These are phyloP conservation scores for Euphrasia arctica DNA, from an alignment of 305 asterid genomes.

Conservation along the genomic window DNA sequence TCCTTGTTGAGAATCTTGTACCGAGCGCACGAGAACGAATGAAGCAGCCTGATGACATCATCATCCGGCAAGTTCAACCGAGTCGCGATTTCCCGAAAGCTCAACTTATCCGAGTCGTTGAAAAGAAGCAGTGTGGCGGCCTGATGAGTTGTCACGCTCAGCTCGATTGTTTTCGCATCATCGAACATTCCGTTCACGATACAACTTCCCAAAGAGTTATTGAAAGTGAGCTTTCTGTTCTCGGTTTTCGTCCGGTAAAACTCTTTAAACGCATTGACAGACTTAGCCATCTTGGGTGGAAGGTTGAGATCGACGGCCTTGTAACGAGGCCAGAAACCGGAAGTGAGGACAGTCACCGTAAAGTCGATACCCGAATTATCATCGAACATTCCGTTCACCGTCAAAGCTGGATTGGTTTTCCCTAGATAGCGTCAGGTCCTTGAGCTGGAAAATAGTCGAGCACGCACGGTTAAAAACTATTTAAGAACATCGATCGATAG, in stretches of 20 bases:
- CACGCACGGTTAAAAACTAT: conserved; percentile 7
- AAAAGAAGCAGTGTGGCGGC: conserved; percentile 88
- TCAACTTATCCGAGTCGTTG: conserved; percentile 79
- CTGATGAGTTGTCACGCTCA: conserved; percentile 92
- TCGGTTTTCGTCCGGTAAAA: conserved; percentile 94
- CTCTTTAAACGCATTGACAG: conserved; percentile 87
- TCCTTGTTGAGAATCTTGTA: conserved; percentile 87
- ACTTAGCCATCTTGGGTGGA: conserved; percentile 93
- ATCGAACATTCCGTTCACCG: conserved; percentile 22
- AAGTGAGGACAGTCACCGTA: conserved; percentile 91
- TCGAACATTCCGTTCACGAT: conserved; percentile 89
- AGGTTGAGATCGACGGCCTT: conserved; percentile 92
- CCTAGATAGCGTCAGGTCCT: conserved; percentile 92
- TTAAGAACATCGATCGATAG: neutral
- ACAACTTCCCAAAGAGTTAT: conserved; percentile 94
- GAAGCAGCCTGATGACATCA: conserved; percentile 90
- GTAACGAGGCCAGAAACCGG: conserved; percentile 99
- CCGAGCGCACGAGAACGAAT: conserved; percentile 94
- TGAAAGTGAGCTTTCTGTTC: conserved; percentile 91
- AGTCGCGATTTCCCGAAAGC: conserved; percentile 85
- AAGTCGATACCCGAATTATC: conserved; percentile 80
- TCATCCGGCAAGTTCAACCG: conserved; percentile 90
- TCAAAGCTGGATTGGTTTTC: conserved; percentile 87
- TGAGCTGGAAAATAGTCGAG: conserved; percentile 53
- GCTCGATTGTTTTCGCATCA: conserved; percentile 68